Evolutionary conservation across 257 asterid species (phyloP).

Genomic region (Capsicum rhomboideum): DNA sequence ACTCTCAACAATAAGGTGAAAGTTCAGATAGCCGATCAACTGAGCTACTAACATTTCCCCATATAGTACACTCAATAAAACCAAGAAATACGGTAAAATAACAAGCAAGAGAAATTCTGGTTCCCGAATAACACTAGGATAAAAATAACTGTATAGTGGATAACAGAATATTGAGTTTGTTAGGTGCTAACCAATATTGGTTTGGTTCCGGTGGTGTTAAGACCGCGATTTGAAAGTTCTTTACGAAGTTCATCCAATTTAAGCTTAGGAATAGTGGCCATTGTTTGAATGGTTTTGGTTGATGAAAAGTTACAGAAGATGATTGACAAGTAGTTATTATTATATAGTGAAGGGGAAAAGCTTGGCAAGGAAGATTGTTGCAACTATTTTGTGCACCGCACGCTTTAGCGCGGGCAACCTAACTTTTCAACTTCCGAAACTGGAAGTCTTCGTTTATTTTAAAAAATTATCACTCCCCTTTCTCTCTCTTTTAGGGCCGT

Average conservation of each 20-base stretch:
- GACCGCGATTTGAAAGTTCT: conserved; percentile 63
- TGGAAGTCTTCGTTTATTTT: too few species aligned
- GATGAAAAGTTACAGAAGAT: too few species aligned
- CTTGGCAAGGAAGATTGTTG: conserved; percentile 21
- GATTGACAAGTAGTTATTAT: too few species aligned
- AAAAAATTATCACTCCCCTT: too few species aligned
- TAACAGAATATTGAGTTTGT: background rate
- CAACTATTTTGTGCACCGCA: conserved; percentile 12
- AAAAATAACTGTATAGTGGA: too few species aligned
- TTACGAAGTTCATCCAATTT: conserved; percentile 61
- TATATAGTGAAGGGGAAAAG: background rate
- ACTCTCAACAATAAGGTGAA: too few species aligned
- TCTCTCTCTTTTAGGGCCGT: too few species aligned
- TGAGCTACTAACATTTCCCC: conserved; percentile 19
- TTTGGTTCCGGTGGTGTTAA: conserved; percentile 64
- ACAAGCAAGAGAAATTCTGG: too few species aligned
- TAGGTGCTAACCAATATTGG: conserved; percentile 36
- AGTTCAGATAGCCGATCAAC: too few species aligned
- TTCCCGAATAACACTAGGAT: too few species aligned
- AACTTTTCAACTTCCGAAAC: too few species aligned
- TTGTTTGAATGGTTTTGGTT: background rate
- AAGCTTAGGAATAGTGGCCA: conserved; percentile 28
- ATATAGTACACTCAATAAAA: background rate
- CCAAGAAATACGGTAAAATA: background rate
- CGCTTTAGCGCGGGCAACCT: conserved; percentile 19